Conservation (phyloP, 2,329 filamentous ascomycete species). For the Cryoendolithus antarcticus region DNA sequence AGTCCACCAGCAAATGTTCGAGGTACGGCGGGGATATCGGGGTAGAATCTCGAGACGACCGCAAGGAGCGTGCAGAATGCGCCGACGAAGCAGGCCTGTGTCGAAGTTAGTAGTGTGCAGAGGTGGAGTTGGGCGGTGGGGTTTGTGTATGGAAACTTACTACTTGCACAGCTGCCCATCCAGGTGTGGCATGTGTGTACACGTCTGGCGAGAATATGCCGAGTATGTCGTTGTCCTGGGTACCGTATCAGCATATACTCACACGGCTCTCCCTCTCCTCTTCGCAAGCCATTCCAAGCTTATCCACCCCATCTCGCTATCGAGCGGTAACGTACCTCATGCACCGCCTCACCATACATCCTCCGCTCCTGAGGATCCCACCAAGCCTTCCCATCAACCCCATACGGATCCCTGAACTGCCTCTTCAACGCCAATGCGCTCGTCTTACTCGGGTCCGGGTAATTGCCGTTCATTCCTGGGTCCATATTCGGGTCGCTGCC, state of each 20-base stretch:
- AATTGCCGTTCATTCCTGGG: conserved; percentile 62
- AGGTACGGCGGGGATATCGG: conserved; percentile 33
- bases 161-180: conserved; percentile 53
- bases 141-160: too few relatives aligned
- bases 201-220: conserved; percentile 81
- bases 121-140: too few relatives aligned
- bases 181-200: conserved; percentile 71
- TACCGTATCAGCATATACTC: background rate
- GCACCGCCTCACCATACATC: conserved; percentile 91
- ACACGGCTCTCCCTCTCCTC: conserved; percentile 1
- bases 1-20: conserved; percentile 36
- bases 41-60: conserved; percentile 30
- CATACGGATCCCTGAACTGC: conserved; percentile 84
- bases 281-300: too few relatives aligned
- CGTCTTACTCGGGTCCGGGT: conserved; percentile 55
- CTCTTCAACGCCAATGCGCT: conserved; percentile 55
- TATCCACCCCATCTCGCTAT: background rate
- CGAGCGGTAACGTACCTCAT: conserved; percentile 42
- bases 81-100: conserved; percentile 29
- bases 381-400: conserved; percentile 47
- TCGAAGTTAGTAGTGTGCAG: background rate
- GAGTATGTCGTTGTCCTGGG: conserved; percentile 70
- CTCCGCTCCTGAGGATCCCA: conserved; percentile 96
- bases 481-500: conserved; percentile 19
- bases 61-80: conserved; percentile 24